Base-by-base conservation (phyloP, 306 rosid species). In the Purshia tridentata region DNA sequence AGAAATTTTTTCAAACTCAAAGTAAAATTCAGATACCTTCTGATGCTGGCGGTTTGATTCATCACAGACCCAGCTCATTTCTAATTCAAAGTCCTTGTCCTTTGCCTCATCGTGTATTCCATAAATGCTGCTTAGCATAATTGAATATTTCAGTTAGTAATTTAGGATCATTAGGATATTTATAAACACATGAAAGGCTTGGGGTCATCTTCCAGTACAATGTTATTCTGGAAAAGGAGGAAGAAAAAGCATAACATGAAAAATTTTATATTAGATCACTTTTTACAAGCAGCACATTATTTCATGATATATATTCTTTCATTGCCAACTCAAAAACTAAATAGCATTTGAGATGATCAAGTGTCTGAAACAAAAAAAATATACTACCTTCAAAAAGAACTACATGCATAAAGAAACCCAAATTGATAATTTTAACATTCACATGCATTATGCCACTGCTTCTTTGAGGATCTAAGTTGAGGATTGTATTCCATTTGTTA, bases 11-110 rank as follows among this genome's bases (percentile, higher is more conserved):
- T 29, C 35, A 29, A 44, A 11, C n/a, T 20, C 10, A 14, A 19
- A 44, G 23, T 29, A 16, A 62, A 40, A 50, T 15, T 47, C 10
- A 18, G 54, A 59, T 85, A 90, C 98, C 98, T 94, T 94, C 84
- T 80, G 86, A 76, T 94, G 98, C 61, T 74, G 96, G 51, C 92
- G 98, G 64, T 89, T 91, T 67, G 98, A 94, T 82, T 94, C 97
- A 29, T 94, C 97, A 71, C 98, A 94, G 72, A 94, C 93, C 98
- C 98, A 94, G 84, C 97, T 94, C 92, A 94, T 78, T 77, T 94
- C 98, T 65, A 94, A 85, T 64, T 94, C 98, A 47, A 94, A 94
- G 52, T 91, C 97, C 78, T 91, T 94, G 84, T 94, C 98, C 83
- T 94, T 94, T 1, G 97, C 98, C 80, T 94, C 98, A 66, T 94